phyloP scores from a whole-genome alignment of 192 early-diverging fungal genomes.

The Coemansia sp. region DNA sequence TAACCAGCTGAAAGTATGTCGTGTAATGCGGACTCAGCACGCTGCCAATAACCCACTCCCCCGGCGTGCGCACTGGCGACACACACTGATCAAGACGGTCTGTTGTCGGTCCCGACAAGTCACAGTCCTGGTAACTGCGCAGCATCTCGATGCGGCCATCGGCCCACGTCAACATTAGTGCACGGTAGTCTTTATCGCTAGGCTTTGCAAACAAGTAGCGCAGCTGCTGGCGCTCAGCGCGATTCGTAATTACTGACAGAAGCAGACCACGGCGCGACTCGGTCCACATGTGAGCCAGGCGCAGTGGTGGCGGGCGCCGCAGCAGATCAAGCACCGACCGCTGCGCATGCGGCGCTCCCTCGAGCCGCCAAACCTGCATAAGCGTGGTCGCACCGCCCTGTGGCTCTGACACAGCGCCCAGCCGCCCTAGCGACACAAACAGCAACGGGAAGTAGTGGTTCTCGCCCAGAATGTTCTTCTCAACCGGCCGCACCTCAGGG shows the following conservation, averaged over 20 bases:
- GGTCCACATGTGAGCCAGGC: conserved; percentile 44
- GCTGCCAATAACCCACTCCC: conserved; percentile 43
- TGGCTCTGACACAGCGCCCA: neutral
- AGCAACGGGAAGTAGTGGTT: conserved; percentile 49
- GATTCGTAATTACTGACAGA: conserved; percentile 45
- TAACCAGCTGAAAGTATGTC: conserved; percentile 43
- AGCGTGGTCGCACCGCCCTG: conserved; percentile 22
- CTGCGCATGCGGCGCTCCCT: conserved; percentile 45
- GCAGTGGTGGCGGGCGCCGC: conserved; percentile 39
- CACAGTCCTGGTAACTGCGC: conserved; percentile 41
- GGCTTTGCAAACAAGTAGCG: conserved; percentile 51
- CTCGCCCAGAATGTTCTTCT: conserved; percentile 49
- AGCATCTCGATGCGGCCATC: conserved; percentile 53
- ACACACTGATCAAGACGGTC: conserved; percentile 46
- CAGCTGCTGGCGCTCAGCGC: conserved; percentile 56
- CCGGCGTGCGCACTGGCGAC: conserved; percentile 10
- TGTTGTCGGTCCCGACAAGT: neutral
- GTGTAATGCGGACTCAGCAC: conserved; percentile 52
- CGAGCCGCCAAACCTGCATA: conserved; percentile 50
- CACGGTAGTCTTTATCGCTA: conserved; percentile 52
- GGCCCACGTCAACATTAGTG: conserved; percentile 52
- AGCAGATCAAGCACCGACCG: conserved; percentile 35
- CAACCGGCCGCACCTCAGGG: conserved; percentile 43
- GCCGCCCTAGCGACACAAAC: conserved; percentile 36
- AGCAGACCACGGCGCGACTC: conserved; percentile 38